Evolutionary conservation across 352 stramenopile genomes (phyloP).

Genomic region (Pythium pyrilobum): DNA sequence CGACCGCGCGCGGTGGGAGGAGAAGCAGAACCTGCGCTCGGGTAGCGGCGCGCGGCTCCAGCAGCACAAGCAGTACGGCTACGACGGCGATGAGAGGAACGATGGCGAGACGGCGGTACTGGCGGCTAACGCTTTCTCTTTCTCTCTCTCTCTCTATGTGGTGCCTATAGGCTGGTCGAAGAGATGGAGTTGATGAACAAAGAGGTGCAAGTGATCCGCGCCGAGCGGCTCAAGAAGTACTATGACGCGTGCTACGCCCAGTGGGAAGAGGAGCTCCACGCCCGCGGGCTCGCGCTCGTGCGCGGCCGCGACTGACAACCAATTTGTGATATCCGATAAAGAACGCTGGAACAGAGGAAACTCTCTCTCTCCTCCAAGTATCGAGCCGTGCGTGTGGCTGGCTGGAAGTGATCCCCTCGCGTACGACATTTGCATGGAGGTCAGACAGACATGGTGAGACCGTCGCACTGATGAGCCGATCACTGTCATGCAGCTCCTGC

Average conservation of each 20-base stretch:
- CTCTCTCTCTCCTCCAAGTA: too few species aligned
- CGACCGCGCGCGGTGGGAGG: constrained; percentile 62
- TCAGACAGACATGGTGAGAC: too few species aligned
- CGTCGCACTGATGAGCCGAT: neutral
- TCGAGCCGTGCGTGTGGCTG: too few species aligned
- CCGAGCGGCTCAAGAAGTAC: constrained; percentile 63
- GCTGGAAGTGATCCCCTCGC: too few species aligned
- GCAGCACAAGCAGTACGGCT: constrained; percentile 46
- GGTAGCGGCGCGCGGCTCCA: constrained; percentile 45
- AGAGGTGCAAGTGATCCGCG: constrained; percentile 55
- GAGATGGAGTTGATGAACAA: constrained; percentile 79
- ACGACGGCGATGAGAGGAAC: too few species aligned
- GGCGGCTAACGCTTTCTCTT: neutral
- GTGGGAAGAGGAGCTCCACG: constrained; percentile 70
- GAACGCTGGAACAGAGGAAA: neutral
- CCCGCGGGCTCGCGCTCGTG: constrained; percentile 63
- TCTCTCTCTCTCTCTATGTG: neutral
- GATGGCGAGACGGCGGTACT: too few species aligned
- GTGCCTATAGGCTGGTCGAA: constrained; percentile 42
- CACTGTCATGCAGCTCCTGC: neutral
- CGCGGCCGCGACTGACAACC: constrained; percentile 52
- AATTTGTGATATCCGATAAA: neutral
- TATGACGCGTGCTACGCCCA: constrained; percentile 74
- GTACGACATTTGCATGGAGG: too few species aligned
- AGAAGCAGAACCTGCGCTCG: constrained; percentile 59